Evolutionary conservation across 1,284 basidiomycete species (phyloP), one percentile per base, ranked within the genome.

Genomic region (Amylostereum chailletii): DNA sequence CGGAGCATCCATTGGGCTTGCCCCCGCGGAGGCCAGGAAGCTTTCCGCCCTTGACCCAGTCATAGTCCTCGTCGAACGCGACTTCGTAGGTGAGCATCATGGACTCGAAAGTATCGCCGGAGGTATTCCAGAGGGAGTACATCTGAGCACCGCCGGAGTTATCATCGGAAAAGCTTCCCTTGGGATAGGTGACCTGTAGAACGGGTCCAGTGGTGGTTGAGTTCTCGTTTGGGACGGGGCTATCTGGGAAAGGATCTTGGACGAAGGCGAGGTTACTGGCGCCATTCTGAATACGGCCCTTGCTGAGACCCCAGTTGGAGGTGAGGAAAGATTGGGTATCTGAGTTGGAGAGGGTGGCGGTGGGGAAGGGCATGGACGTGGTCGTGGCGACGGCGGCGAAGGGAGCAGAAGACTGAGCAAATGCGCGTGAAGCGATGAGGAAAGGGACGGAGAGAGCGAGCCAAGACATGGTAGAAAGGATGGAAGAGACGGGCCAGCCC

Each of bases 1-100:
- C 72, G 3, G 66, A 68, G 51, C 70, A 74, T 1, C 66, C 69
- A 44, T 64, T 56, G 4, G 62, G 57, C 36, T 65, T 62, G 0
- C 73, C 73, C 19, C 73, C 72, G 42, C 71, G 58, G 41, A 74
- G 45, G 1, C 73, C 73, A n/a, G 73, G 72, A 11, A 75, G 61
- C 61, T 75, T 75, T 3, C 73, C 73, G 42, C 73, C 72, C 57
- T 70, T 71, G 31, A 72, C 71, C 56, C 65, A 83, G 59, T 58
- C 75, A 71, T 59, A 77, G 65, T 65, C 65, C 0, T 65, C 51
- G 54, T 81, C 80, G 60, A 89, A 86, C 0, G 82, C 81, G 37
- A 88, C 67, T 59, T 88, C 84, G 62, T 88, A 89, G 6, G 79
- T 74, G 11, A 86, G 61, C 48, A 83, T 63, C 81, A 85, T 80